Percentiles rank a stretch among this genome's conserved stretches.
Conservation (phyloP, 805 yeast species). For the Suhomyces pyralidae region DNA sequence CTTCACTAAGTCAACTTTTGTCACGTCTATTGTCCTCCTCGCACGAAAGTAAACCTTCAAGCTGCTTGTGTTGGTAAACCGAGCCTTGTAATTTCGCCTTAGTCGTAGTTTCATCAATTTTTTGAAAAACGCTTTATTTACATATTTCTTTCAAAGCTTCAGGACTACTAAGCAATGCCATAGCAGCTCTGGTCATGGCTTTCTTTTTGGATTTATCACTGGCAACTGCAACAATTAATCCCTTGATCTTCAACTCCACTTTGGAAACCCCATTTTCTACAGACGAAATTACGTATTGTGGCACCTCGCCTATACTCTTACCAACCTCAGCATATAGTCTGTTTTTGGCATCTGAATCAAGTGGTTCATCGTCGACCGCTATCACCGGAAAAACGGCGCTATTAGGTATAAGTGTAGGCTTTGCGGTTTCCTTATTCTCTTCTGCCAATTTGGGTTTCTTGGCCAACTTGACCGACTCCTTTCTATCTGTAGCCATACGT, state of each 20-base stretch:
- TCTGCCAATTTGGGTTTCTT: slow-evolving; percentile 7
- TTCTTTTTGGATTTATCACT: slow-evolving; percentile 36
- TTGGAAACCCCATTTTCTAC: slow-evolving; percentile 6
- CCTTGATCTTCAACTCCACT: slow-evolving; percentile 28
- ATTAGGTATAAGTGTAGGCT: slow-evolving; percentile 1
- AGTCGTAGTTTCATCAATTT: background rate
- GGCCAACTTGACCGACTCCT: slow-evolving; percentile 12
- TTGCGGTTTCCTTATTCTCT: slow-evolving; percentile 3
- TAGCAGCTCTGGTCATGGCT: slow-evolving; percentile 42
- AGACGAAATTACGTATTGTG: slow-evolving; percentile 25
- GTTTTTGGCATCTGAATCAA: slow-evolving; percentile 37
- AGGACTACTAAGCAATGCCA: slow-evolving; percentile 29
- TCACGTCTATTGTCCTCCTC: background rate
- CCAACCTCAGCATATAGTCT: slow-evolving; percentile 39
- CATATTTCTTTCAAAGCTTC: slow-evolving; percentile 14
- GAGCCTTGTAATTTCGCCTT: background rate
- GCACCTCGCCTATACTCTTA: slow-evolving; percentile 30
- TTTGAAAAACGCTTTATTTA: background rate
- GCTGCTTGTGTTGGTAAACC: background rate
- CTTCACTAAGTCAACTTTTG: background rate
- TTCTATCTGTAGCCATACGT: slow-evolving; percentile 36
- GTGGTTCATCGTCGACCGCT: slow-evolving; percentile 21
- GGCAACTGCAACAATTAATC: slow-evolving; percentile 28
- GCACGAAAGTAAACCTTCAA: background rate
- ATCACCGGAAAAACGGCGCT: slow-evolving; percentile 25